Percentiles rank a stretch among this genome's conserved stretches.
phyloP scores from a whole-genome alignment of 2,329 filamentous ascomycete genomes.

The Claviceps sp. region DNA sequence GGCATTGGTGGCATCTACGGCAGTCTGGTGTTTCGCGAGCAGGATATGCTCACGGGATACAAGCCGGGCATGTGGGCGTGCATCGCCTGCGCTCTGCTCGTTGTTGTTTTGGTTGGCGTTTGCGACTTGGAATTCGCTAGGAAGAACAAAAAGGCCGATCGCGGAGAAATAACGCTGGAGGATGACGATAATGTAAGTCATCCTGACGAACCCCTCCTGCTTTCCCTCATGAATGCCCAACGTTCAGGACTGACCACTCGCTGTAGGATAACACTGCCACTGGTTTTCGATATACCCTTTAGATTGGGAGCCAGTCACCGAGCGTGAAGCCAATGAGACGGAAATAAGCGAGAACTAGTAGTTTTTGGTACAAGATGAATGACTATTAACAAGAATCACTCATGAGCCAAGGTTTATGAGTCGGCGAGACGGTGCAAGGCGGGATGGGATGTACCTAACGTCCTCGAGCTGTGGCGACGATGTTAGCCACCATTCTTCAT shows the following conservation, averaged over 20 bases:
- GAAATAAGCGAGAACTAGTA: neutral
- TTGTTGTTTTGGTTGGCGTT: slow-evolving; percentile 29
- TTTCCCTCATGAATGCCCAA: neutral
- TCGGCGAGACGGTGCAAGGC: no score
- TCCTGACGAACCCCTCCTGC: neutral
- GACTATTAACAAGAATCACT: no score
- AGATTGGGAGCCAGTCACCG: neutral
- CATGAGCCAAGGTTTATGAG: no score
- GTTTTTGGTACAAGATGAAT: neutral
- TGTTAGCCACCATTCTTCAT: no score
- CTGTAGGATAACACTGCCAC: neutral
- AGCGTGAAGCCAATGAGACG: neutral
- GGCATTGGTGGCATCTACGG: slow-evolving; percentile 69
- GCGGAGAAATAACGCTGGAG: slow-evolving; percentile 39
- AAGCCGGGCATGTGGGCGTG: slow-evolving; percentile 41
- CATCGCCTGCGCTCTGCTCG: slow-evolving; percentile 35
- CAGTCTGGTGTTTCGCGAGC: slow-evolving; percentile 53
- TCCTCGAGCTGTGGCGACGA: no score
- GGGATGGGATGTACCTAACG: no score
- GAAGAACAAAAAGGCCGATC: slow-evolving; percentile 37
- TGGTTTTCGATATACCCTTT: slow-evolving; percentile 5
- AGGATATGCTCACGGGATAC: slow-evolving; percentile 39
- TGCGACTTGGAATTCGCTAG: slow-evolving; percentile 27
- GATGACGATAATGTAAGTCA: slow-evolving; percentile 27
- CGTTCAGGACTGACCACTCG: neutral